These are phyloP conservation scores for Globisporangium perplexum DNA, from an alignment of 352 stramenopile genomes.

Conservation along the genomic window DNA sequence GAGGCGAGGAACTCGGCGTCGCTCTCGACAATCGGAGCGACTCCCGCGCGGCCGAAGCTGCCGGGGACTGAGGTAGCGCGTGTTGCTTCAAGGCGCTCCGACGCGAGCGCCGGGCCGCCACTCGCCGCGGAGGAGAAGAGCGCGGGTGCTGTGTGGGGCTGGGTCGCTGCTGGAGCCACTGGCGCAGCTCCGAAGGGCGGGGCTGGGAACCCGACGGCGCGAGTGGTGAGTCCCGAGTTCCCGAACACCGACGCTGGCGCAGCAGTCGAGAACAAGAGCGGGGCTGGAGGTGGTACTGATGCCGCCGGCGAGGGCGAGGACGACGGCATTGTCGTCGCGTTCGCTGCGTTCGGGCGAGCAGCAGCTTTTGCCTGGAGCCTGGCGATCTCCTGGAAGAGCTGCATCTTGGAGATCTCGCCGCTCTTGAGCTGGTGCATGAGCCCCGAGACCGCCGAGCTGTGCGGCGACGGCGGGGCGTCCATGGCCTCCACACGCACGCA, in stretches of 20 bases:
- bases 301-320: neutral
- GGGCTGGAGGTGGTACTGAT: neutral
- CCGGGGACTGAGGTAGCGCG: neutral
- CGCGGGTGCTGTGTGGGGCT: neutral
- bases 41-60: neutral
- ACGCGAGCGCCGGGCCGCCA: neutral
- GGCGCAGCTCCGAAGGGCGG: neutral
- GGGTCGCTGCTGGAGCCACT: neutral
- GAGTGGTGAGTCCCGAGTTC: neutral
- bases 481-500: too few relatives aligned
- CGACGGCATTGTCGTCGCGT: neutral
- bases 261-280: neutral
- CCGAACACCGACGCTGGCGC: constrained; percentile 3
- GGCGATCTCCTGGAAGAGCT: constrained; percentile 80
- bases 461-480: constrained; percentile 28
- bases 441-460: constrained; percentile 39
- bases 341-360: constrained; percentile 3
- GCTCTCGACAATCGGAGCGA: constrained; percentile 23
- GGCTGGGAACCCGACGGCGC: neutral
- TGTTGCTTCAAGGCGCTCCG: neutral
- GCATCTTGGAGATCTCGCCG: constrained; percentile 81
- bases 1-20: constrained; percentile 44
- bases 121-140: neutral
- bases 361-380: constrained; percentile 40
- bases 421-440: constrained; percentile 84